Evolutionary conservation across 768 basidiomycete genomes (phyloP), one percentile per base, ranked within the genome.

Genomic region (Filobasidium wieringae): DNA sequence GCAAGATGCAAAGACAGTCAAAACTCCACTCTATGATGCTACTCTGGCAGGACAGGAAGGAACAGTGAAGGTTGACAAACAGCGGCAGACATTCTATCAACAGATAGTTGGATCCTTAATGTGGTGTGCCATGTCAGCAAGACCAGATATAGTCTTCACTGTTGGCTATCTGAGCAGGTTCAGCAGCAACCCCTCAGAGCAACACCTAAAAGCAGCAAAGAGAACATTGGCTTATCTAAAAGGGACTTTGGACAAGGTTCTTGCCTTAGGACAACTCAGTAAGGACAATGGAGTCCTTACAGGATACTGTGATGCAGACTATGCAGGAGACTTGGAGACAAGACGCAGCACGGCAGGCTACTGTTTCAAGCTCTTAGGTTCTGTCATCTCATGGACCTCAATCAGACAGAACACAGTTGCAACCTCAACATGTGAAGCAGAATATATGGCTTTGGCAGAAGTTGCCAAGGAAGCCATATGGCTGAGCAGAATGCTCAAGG

Each of bases 371-470:
- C 47, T 77, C 11, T 71, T 69, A 30, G 69, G 69, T 1, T 66
- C 63, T 2, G 60, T 72, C 0, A 66, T 78, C n/a, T 68, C 72
- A 1, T 79, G 76, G 72, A 60, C 55, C n/a, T 70, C 75, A 2
- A 76, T 74, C 63, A 66, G 68, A 45, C 76, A 79, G 52, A 61
- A 62, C 4, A 64, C 75, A 33, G 63, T 77, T 0, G 69, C 76
- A 0, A 62, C 75, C 4, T 77, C 75, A 2, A 77, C 74, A 0
- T 75, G 66, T 15, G 76, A 79, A 63, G 76, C 78, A 2, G 78
- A 80, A 62, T 80, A 80, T 61, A 75, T 78, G 36, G 77, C 78
- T 7, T 64, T 71, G 0, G 63, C 67, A n/a, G 65, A 77, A 27
- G 66, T 74, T 6, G 60, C 66, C n/a, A 58, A 55, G 19, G 53